Conservation (phyloP, 257 asterid genomes). For the Verbena officinalis region DNA sequence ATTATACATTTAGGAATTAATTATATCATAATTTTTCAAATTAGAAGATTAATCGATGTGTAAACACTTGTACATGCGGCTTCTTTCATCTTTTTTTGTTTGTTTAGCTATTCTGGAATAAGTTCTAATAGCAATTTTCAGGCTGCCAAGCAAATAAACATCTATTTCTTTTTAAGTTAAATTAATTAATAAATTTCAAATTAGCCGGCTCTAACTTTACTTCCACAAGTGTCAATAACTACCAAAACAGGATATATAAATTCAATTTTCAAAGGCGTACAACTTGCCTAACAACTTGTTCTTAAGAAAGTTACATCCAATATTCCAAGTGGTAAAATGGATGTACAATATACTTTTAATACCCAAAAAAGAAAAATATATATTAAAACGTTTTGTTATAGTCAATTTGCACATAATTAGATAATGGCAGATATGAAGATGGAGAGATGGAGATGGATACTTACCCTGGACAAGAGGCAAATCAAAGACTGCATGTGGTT, state of each 20-base stretch:
- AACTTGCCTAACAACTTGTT: neutral
- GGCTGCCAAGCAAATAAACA: neutral
- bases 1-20: too few relatives aligned
- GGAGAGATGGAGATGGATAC: slow-evolving; percentile 1
- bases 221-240: neutral
- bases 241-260: neutral
- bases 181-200: neutral
- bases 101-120: neutral
- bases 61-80: too few relatives aligned
- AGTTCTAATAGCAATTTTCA: neutral
- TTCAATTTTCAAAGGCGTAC: neutral
- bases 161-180: neutral
- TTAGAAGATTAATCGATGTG: too few relatives aligned
- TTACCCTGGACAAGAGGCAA: slow-evolving; percentile 77
- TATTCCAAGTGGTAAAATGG: too few relatives aligned
- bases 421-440: neutral
- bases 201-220: slow-evolving; percentile 20
- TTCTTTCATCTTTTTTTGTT: neutral
- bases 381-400: neutral
- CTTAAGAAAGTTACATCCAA: too few relatives aligned
- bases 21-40: too few relatives aligned
- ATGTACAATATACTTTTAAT: neutral
- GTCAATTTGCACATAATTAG: neutral
- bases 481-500: slow-evolving; percentile 86
- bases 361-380: neutral